These are phyloP conservation scores for Tricholoma hemisulphureum DNA, from an alignment of 768 basidiomycete species.

Conservation along the genomic window DNA sequence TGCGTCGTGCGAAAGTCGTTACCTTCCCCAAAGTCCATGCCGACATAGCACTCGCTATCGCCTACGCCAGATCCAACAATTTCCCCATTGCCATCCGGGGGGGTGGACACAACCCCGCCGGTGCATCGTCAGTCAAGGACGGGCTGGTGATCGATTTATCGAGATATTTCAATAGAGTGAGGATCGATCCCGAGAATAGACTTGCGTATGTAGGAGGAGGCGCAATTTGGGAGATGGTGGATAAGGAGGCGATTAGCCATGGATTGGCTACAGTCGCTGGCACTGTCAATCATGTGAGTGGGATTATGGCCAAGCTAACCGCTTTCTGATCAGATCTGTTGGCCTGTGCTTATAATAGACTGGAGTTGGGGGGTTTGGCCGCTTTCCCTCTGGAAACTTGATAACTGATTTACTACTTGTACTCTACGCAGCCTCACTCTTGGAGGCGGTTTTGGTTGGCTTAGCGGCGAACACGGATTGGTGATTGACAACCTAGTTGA, in stretches of 20 bases:
- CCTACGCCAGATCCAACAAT: neutral
- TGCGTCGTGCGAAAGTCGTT: slow-evolving; percentile 8
- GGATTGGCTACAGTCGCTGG: slow-evolving; percentile 41
- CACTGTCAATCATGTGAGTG: slow-evolving; percentile 45
- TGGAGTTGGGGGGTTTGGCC: slow-evolving; percentile 47
- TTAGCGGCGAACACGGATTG: slow-evolving; percentile 44
- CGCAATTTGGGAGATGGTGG: slow-evolving; percentile 36
- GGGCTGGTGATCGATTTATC: slow-evolving; percentile 39
- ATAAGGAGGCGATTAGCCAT: slow-evolving; percentile 33
- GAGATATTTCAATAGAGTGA: slow-evolving; percentile 15
- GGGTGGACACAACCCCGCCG: slow-evolving; percentile 37
- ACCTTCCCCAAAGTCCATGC: slow-evolving; percentile 7
- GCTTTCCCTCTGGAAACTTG: neutral
- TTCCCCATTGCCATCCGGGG: slow-evolving; percentile 34
- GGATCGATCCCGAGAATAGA: slow-evolving; percentile 31
- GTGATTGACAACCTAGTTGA: slow-evolving; percentile 48
- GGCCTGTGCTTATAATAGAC: slow-evolving; percentile 39
- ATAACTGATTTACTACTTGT: no score
- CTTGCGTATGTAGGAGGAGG: slow-evolving; percentile 39
- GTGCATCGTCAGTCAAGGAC: slow-evolving; percentile 34
- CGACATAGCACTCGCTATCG: slow-evolving; percentile 7
- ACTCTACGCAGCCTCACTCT: slow-evolving; percentile 48
- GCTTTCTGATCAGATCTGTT: neutral
- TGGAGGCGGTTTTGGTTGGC: slow-evolving; percentile 57
- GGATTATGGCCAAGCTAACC: slow-evolving; percentile 1